These are phyloP conservation scores for Neurospora sublineolata DNA, from an alignment of 495 filamentous ascomycete genomes.

Conservation along the genomic window DNA sequence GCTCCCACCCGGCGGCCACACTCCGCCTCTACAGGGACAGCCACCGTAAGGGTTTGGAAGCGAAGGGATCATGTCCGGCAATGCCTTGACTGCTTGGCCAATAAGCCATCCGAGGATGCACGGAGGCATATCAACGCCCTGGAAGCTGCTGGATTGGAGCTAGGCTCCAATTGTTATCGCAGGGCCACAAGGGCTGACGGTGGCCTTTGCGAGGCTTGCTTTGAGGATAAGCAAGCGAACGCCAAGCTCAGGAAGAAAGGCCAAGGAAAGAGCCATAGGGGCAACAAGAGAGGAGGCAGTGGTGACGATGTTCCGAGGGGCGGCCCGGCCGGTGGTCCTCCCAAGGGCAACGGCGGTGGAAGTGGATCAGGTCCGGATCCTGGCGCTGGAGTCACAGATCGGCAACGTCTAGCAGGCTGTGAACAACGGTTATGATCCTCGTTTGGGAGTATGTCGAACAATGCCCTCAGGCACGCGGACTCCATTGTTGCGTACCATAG, in stretches of 20 bases:
- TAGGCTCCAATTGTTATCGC: not conserved
- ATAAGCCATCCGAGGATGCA: not conserved
- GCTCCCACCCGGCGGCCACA: not conserved
- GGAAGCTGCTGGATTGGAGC: not conserved
- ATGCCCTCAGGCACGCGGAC: no score
- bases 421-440: no score
- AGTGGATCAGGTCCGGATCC: not conserved
- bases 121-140: no score
- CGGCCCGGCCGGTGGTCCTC: not conserved
- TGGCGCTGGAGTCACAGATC: not conserved
- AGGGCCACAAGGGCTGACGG: not conserved
- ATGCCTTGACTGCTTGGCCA: not conserved
- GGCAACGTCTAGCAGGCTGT: no score
- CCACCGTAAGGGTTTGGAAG: not conserved
- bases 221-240: fast-evolving
- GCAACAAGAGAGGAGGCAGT: not conserved
- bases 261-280: not conserved
- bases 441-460: no score
- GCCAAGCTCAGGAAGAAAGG: not conserved
- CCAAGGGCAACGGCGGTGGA: not conserved
- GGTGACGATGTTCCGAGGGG: not conserved
- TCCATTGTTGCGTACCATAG: no score
- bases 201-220: not conserved
- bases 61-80: not conserved
- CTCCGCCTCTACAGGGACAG: not conserved